Evolutionary conservation across 495 filamentous ascomycete species (phyloP).

Genomic region (Talaromyces wortmannii): DNA sequence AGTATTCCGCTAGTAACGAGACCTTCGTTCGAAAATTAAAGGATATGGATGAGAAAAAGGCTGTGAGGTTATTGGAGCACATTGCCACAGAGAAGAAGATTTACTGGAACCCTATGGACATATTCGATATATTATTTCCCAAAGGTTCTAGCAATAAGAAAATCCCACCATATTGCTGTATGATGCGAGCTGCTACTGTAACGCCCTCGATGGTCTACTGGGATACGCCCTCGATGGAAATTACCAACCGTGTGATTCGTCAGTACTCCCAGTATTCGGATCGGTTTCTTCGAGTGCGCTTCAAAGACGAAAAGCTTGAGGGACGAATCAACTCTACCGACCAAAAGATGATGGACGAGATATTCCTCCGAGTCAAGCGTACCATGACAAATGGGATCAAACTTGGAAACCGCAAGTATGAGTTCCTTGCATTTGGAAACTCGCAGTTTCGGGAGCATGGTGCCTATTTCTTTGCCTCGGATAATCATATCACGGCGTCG

Average conservation of each 20-base stretch:
- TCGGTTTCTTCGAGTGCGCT: constrained; percentile 85
- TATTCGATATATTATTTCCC: constrained; percentile 52
- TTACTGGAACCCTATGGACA: constrained; percentile 64
- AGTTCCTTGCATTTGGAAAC: constrained; percentile 93
- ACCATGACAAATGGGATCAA: constrained; percentile 71
- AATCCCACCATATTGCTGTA: constrained; percentile 65
- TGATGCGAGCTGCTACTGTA: constrained; percentile 65
- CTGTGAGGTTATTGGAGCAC: constrained; percentile 54
- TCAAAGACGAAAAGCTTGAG: constrained; percentile 71
- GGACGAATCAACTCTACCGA: constrained; percentile 52
- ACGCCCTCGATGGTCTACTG: constrained; percentile 81
- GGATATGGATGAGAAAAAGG: constrained; percentile 36
- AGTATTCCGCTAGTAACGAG: constrained; percentile 57
- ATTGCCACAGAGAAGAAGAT: constrained; percentile 50
- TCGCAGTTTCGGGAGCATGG: constrained; percentile 91
- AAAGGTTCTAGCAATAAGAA: constrained; percentile 39
- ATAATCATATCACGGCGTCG: constrained; percentile 51
- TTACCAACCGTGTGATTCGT: constrained; percentile 80
- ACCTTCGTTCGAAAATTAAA: constrained; percentile 56
- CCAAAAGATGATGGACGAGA: constrained; percentile 53
- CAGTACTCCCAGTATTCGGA: constrained; percentile 61
- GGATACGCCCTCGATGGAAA: constrained; percentile 70
- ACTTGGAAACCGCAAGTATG: constrained; percentile 73
- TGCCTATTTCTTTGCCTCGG: constrained; percentile 78
- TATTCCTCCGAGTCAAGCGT: constrained; percentile 68